Evolutionary conservation across 176 grass and related monocot genomes (phyloP), one percentile per base, ranked within the genome.

Genomic region (Eleusine indica): DNA sequence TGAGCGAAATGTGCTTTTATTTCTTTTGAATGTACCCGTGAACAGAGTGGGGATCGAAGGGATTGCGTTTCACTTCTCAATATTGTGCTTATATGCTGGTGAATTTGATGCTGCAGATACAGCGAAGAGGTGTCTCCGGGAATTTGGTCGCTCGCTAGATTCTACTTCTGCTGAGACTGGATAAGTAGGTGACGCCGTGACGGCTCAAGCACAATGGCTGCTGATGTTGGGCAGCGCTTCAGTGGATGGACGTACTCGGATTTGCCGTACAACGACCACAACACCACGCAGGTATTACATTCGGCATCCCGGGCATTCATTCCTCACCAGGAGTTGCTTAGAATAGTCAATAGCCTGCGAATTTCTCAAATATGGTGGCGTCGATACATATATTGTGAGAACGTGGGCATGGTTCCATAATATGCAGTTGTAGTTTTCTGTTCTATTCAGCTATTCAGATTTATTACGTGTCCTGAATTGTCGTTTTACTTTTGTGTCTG

Each of bases 211-310:
- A 72, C 85, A 57, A 92, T 92, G 90, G 91, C 91, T 82, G 66
- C 91, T 81, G 81, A 87, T 18, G 87, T 92, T 87, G 91, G 42
- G 19, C 91, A 85, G 44, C 40, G 18, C 21, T 89, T 87, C 68
- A 73, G 74, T 28, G 58, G 87, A 25, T 92, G 91, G 91, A 70
- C 91, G 3, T 79, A 73, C 74, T 79, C 81, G 9, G 84, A 84
- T 81, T 52, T 64, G 72, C 72, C 80, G n/a, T 75, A 77, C 77
- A 79, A 69, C 18, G 81, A 89, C 61, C 68, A 80, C 29, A 62
- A 80, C 29, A 62, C 1, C 30, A 19, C 76, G 41, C 76, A 84
- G 91, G 84, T 82, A 78, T 29, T 86, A 25, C 69, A 10, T 68
- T 68, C 57, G 70, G 52, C 74, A 66, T 15, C 73, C 28, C 9